These are phyloP conservation scores for Suhomyces xylopsoci DNA, from an alignment of 805 yeast species.

Conservation along the genomic window DNA sequence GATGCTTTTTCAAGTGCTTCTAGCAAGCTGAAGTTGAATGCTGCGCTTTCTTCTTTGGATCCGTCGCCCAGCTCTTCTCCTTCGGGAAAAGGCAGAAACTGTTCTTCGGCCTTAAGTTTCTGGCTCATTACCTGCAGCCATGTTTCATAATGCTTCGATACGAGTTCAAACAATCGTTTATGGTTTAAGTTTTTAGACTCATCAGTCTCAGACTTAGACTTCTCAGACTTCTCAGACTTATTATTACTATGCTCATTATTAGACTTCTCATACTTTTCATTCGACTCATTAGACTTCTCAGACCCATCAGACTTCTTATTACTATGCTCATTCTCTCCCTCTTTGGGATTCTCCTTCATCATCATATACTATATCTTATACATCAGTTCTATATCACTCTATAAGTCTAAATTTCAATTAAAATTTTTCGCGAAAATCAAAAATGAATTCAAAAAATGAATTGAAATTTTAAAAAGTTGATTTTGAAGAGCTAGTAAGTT, in stretches of 20 bases:
- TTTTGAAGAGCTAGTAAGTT: no score
- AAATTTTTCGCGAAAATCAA: neutral
- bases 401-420: neutral
- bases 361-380: neutral
- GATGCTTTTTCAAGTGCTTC: slow-evolving; percentile 32
- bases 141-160: slow-evolving; percentile 34
- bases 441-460: no score
- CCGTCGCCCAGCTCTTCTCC: slow-evolving; percentile 11
- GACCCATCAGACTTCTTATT: neutral
- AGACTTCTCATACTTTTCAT: neutral
- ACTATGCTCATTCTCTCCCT: neutral
- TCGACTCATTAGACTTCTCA: no score
- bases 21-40: slow-evolving; percentile 25
- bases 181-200: slow-evolving; percentile 16
- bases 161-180: slow-evolving; percentile 27
- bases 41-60: slow-evolving; percentile 14
- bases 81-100: slow-evolving; percentile 29
- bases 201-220: neutral
- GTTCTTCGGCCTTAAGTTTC: slow-evolving; percentile 22
- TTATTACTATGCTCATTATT: no score
- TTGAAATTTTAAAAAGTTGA: no score
- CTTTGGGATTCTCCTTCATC: neutral
- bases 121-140: slow-evolving; percentile 35
- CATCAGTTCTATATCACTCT: neutral
- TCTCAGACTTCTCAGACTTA: neutral